These are phyloP conservation scores for Penicillium bialowiezense DNA, from an alignment of 495 filamentous ascomycete genomes.

Conservation along the genomic window DNA sequence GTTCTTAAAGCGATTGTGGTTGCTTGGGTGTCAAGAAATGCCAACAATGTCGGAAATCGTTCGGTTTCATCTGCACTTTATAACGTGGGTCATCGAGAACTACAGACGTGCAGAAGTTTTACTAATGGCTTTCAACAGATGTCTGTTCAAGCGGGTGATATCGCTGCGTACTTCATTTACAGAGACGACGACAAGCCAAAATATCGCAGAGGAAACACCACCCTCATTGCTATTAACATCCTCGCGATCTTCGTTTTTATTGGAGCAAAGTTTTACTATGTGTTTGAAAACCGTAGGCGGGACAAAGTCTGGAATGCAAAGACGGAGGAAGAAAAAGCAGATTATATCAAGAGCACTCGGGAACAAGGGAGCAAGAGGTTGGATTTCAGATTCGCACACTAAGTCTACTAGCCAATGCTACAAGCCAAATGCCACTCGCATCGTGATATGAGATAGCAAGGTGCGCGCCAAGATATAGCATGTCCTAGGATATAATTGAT, in stretches of 20 bases:
- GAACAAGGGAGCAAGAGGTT: slow-evolving; percentile 29
- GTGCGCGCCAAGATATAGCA: too few species aligned
- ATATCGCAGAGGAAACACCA: slow-evolving; percentile 48
- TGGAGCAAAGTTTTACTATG: slow-evolving; percentile 30
- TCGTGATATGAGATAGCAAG: too few species aligned
- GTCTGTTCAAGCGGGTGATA: slow-evolving; percentile 46
- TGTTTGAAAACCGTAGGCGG: slow-evolving; percentile 27
- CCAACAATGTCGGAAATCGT: slow-evolving; percentile 60
- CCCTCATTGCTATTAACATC: slow-evolving; percentile 42
- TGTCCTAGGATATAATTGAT: too few species aligned
- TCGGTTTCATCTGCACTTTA: slow-evolving; percentile 57
- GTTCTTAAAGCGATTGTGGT: slow-evolving; percentile 57
- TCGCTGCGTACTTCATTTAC: slow-evolving; percentile 54
- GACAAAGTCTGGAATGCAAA: slow-evolving; percentile 31
- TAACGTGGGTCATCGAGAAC: slow-evolving; percentile 28
- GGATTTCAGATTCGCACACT: slow-evolving; percentile 27
- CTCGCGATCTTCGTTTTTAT: slow-evolving; percentile 36
- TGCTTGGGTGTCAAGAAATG: slow-evolving; percentile 58
- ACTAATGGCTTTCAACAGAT: slow-evolving; percentile 19
- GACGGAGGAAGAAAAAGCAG: not conserved
- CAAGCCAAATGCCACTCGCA: too few species aligned
- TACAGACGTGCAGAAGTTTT: not conserved
- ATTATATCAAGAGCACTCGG: slow-evolving; percentile 22
- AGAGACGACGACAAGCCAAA: slow-evolving; percentile 53
- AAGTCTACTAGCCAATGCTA: not conserved